A percentile compares a stretch with the other conserved stretches of the same genome.
These are phyloP conservation scores for Pichia sp. DNA, from an alignment of 1,139 yeast genomes.

Conservation along the genomic window DNA sequence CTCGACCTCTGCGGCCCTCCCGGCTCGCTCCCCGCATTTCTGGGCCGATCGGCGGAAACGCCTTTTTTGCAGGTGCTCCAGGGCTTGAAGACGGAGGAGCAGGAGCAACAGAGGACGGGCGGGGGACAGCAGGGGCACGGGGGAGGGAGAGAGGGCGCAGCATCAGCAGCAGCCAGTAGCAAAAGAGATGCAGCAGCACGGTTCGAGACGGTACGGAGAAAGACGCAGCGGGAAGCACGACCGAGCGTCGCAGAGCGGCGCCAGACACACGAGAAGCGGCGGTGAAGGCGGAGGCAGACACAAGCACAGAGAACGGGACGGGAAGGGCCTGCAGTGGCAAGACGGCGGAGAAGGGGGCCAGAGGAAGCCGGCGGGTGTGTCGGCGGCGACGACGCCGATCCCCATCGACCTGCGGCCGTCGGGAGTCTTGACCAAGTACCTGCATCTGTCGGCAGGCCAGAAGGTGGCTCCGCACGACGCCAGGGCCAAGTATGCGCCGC, in stretches of 20 bases:
- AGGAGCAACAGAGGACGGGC: too few species aligned
- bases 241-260: neutral
- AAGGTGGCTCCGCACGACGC: neutral
- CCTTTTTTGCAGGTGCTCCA: neutral
- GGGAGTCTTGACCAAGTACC: conserved; percentile 20
- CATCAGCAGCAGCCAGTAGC: too few species aligned
- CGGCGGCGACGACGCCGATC: conserved; percentile 7
- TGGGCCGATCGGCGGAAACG: conserved; percentile 8
- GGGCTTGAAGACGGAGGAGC: too few species aligned
- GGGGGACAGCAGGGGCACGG: neutral
- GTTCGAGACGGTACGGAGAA: neutral
- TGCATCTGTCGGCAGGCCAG: conserved; percentile 6
- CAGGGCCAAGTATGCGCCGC: conserved; percentile 21
- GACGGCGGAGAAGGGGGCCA: too few species aligned
- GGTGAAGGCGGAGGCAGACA: neutral
- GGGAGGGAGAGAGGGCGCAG: neutral
- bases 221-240: neutral
- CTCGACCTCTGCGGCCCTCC: neutral
- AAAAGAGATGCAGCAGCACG: neutral
- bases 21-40: neutral
- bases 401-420: conserved; percentile 27
- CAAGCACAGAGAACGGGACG: neutral
- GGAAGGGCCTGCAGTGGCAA: neutral
- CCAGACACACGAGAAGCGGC: neutral
- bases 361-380: too few species aligned